phyloP scores from a whole-genome alignment of 768 basidiomycete genomes.

The Mycena kentingensis region DNA sequence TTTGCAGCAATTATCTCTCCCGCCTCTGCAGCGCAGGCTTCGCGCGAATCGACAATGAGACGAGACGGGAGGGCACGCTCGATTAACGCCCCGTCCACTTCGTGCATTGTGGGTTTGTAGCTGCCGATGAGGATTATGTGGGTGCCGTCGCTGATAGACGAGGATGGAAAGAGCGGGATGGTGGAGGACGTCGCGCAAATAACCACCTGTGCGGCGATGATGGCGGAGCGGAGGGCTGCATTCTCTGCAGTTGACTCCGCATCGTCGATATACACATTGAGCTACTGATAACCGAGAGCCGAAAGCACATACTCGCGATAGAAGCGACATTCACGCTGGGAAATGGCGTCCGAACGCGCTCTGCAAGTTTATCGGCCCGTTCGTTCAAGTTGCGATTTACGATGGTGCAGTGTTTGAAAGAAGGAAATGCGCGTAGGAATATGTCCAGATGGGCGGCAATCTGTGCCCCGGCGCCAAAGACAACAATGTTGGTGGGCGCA shows the following conservation, averaged over 20 bases:
- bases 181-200: slow-evolving; percentile 80
- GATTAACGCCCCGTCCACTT: slow-evolving; percentile 64
- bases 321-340: slow-evolving; percentile 20
- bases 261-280: slow-evolving; percentile 11
- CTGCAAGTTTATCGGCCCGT: slow-evolving; percentile 45
- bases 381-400: slow-evolving; percentile 60
- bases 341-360: slow-evolving; percentile 27
- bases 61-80: slow-evolving; percentile 42
- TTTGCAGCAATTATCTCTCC: slow-evolving; percentile 75
- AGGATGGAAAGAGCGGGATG: slow-evolving; percentile 66
- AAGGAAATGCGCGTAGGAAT: slow-evolving; percentile 57
- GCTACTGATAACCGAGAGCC: slow-evolving; percentile 26
- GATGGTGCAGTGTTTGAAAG: slow-evolving; percentile 56
- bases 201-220: slow-evolving; percentile 55
- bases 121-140: slow-evolving; percentile 81
- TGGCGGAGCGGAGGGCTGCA: slow-evolving; percentile 27
- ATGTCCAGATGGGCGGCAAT: slow-evolving; percentile 65
- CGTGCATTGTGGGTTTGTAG: slow-evolving; percentile 80
- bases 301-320: slow-evolving; percentile 28
- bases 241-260: slow-evolving; percentile 8
- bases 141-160: slow-evolving; percentile 61
- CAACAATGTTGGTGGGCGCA: slow-evolving; percentile 49
- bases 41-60: slow-evolving; percentile 73
- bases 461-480: slow-evolving; percentile 77
- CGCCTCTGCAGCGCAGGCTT: slow-evolving; percentile 74